These are phyloP conservation scores for Solanum appendiculatum DNA, from an alignment of 257 asterid genomes.

Conservation along the genomic window DNA sequence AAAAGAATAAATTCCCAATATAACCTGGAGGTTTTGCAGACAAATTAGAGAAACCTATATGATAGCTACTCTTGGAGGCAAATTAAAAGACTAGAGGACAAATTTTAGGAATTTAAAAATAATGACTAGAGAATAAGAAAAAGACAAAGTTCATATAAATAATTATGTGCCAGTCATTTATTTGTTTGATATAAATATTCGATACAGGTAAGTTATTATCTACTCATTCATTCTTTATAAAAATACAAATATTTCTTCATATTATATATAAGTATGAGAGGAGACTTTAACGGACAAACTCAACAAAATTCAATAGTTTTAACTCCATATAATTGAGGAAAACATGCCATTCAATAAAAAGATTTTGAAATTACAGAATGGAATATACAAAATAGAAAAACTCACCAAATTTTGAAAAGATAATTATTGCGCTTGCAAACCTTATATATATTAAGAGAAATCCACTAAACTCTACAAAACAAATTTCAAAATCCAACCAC, in stretches of 20 bases:
- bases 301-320: neutral
- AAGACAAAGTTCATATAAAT: neutral
- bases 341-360: neutral
- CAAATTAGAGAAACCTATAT: neutral
- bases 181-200: neutral
- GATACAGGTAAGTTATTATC: neutral
- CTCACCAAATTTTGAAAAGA: neutral
- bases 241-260: neutral
- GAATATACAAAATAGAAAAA: neutral
- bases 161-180: neutral
- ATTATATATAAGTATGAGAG: too few species aligned
- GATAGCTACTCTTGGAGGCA: neutral
- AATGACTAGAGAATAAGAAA: neutral
- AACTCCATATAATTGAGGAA: rapidly evolving
- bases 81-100: neutral
- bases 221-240: neutral
- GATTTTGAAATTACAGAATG: neutral
- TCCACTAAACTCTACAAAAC: neutral
- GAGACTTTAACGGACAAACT: neutral
- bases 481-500: neutral
- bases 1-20: neutral
- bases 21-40: neutral
- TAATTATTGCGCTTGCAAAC: neutral
- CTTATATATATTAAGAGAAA: neutral
- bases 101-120: neutral